Base-by-base conservation (phyloP, 2,329 filamentous ascomycete species). In the Penicillium sp. region DNA sequence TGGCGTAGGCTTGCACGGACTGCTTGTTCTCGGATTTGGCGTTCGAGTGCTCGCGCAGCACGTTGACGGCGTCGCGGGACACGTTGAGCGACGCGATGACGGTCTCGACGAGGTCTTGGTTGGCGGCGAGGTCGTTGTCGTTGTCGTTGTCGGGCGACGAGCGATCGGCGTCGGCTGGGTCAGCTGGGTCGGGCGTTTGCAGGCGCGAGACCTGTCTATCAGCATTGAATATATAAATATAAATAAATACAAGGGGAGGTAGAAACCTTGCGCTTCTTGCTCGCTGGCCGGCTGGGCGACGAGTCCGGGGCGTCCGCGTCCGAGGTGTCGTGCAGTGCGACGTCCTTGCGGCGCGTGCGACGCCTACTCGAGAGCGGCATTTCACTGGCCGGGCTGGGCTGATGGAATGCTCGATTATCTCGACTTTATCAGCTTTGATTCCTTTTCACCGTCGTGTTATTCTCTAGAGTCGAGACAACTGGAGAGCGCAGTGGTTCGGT, bases 1-100 rank as follows among this genome's bases (percentile, higher is more conserved):
- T 79, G 24, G 78, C 78, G 62, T 79, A 80, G 33, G 78, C 78
- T 53, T 74, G 72, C 57, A 80, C 74, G 47, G 75, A 78, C 59
- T 76, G 71, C 55, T 74, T 74, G 51, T 76, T 76, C 58, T 74
- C 73, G 52, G 70, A 73, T 58, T 74, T 76, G 23, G 70, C 65
- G 59, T 80, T 79, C 23, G 75, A 74, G 60, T 79, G 72, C 50
- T 79, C 71, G 59, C 67, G 66, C 56, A 72, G 68, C 30, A 77
- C 77, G 59, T 72, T 72, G 50, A 78, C 68, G 51, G 74, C 72
- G 26, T 79, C 74, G 45, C 72, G 72, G 24, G 77, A 68, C 35
- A 71, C 68, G 48, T 68, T 73, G 20, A 80, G 66, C 59, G 72
- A 77, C 9, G 75, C 76, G 35, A 79, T 77, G n/a, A 80, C 75